Evolutionary conservation across 495 filamentous ascomycete genomes (phyloP).

Genomic region (Penicillium canariense): DNA sequence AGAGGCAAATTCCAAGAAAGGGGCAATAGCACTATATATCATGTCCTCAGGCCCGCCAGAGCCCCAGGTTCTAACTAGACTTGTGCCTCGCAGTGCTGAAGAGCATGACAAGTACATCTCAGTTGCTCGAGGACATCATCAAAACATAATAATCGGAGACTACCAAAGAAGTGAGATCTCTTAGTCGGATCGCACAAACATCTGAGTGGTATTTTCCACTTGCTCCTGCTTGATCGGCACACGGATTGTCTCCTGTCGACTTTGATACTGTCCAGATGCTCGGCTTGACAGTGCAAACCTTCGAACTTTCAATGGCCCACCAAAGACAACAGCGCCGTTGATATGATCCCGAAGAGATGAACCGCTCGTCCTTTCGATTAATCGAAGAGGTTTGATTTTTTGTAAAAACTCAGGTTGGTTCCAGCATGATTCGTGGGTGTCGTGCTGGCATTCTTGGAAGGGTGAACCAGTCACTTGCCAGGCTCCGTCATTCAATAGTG

Average conservation of each 20-base stretch:
- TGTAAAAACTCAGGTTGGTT: conserved; percentile 1
- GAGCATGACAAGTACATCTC: no score
- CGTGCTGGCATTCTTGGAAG: neutral
- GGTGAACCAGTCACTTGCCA: conserved; percentile 2
- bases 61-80: no score
- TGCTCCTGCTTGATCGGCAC: neutral
- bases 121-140: no score
- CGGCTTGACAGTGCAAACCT: neutral
- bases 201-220: neutral
- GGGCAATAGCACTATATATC: no score
- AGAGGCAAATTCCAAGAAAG: no score
- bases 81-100: no score
- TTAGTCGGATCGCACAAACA: neutral
- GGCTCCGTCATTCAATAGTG: neutral
- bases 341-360: neutral
- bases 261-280: neutral
- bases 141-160: no score
- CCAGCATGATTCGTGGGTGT: conserved; percentile 3
- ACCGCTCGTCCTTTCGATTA: neutral
- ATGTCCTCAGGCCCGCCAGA: no score
- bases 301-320: neutral
- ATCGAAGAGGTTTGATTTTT: neutral
- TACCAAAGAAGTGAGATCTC: neutral
- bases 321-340: neutral
- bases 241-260: neutral